phyloP scores from a whole-genome alignment of 2,329 filamentous ascomycete species.

The Fusarium mangiferae region DNA sequence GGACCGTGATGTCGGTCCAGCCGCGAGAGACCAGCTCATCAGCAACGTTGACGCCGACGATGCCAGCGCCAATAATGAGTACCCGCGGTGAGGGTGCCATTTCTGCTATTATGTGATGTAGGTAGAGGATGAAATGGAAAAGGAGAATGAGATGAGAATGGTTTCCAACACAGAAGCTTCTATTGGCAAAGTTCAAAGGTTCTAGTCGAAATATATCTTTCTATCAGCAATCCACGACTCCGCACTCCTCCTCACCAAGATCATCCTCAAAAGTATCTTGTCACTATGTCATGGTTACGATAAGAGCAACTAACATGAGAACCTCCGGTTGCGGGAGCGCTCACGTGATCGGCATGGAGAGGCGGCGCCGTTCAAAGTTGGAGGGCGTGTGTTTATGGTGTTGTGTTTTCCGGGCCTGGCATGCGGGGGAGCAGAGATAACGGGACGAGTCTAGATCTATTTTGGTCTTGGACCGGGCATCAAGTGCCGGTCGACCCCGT shows the following conservation, averaged over 20 bases:
- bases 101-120: neutral
- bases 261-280: constrained; percentile 10
- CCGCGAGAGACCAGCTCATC: constrained; percentile 71
- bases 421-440: constrained; percentile 32
- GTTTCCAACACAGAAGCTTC: constrained; percentile 19
- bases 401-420: constrained; percentile 3
- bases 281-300: constrained; percentile 31
- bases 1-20: constrained; percentile 71
- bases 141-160: constrained; percentile 2
- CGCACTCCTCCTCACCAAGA: constrained; percentile 17
- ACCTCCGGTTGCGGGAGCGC: constrained; percentile 34
- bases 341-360: constrained; percentile 34
- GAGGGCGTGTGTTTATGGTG: constrained; percentile 22
- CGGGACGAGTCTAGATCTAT: constrained; percentile 13
- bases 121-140: neutral
- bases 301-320: constrained; percentile 34
- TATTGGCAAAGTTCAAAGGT: constrained; percentile 26
- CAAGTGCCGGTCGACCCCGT: constrained; percentile 28
- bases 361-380: neutral
- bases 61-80: constrained; percentile 71
- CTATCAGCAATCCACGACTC: constrained; percentile 13
- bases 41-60: constrained; percentile 71
- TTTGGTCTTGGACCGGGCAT: constrained; percentile 24
- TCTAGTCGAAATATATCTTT: constrained; percentile 32
- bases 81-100: constrained; percentile 53